Base-by-base conservation (phyloP, 805 yeast species). In the Cephaloascus albidus region DNA sequence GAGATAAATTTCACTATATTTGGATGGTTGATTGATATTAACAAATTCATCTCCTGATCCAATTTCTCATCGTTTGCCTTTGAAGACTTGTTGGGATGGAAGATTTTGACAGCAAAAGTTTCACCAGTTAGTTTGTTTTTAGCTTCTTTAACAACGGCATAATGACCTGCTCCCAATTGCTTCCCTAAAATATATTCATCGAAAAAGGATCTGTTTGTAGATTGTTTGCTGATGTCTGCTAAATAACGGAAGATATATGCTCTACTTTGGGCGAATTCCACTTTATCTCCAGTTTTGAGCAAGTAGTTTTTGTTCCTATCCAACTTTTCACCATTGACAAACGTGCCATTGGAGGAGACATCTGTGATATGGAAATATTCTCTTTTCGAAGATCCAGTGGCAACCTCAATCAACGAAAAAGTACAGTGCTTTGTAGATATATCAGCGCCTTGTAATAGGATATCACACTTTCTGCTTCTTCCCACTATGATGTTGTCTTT, bases 101-200 rank as follows among this genome's bases (percentile, higher is more conserved):
- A 84, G 6, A 84, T 78, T 51, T 84, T 84, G 3, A 84, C 85
- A 0, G 90, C 93, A 36, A 77, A 83, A 2, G 70, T 58, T 37
- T 70, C 70, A 0, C 87, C 86, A 0, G 79, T 69, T 5, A 58
- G 55, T 46, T 78, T 72, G 44, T 74, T 69, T 5, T 65, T 63
- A 2, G 86, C 86, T 46, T 81, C 85, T 51, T 77, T 80, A 3
- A 84, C 93, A n/a, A 77, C 76, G 0, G 93, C 90, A 50, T 84
- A 84, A 57, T 84, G 90, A 1, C 93, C 93, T 3, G 81, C 61
- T 0, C 93, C 93, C 18, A 84, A 57, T 45, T 78, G 75, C 40
- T 64, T 67, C 1, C 85, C 85, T 16, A 75, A 43, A 4, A 72
- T 62, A 47, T 74, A 75, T 41, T 72, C 70, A 49, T 80, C 84